These are phyloP conservation scores for Rusavskia elegans DNA, from an alignment of 495 filamentous ascomycete species.

Conservation along the genomic window DNA sequence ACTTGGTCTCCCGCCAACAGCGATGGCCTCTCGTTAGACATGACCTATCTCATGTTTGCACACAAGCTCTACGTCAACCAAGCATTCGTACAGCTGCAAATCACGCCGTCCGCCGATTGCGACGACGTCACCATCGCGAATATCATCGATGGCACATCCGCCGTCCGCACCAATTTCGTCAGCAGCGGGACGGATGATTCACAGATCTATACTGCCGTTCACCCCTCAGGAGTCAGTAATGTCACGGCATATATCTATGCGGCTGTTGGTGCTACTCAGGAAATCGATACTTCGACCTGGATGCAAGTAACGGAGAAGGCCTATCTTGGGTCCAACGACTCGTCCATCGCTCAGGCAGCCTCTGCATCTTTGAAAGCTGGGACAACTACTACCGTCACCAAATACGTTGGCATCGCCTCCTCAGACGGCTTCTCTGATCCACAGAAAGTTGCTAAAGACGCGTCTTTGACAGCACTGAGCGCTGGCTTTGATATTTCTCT, in stretches of 20 bases:
- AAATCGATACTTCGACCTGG: slow-evolving; percentile 31
- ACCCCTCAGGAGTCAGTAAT: slow-evolving; percentile 35
- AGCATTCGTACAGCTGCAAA: slow-evolving; percentile 41
- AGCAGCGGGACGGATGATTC: slow-evolving; percentile 29
- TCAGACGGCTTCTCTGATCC: slow-evolving; percentile 43
- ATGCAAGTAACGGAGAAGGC: slow-evolving; percentile 24
- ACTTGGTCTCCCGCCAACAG: slow-evolving; percentile 43
- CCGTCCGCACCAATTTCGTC: slow-evolving; percentile 40
- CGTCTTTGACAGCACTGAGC: slow-evolving; percentile 23
- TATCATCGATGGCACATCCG: slow-evolving; percentile 40
- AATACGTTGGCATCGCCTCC: slow-evolving; percentile 46
- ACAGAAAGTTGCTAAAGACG: slow-evolving; percentile 30
- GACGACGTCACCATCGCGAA: slow-evolving; percentile 40
- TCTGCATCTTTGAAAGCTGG: slow-evolving; percentile 32
- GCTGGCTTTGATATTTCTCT: slow-evolving; percentile 34
- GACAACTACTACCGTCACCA: slow-evolving; percentile 33
- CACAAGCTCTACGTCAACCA: slow-evolving; percentile 48
- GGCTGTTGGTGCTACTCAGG: slow-evolving; percentile 26
- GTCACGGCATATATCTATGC: slow-evolving; percentile 45
- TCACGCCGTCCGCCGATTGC: slow-evolving; percentile 28
- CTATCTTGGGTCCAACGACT: slow-evolving; percentile 37
- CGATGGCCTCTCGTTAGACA: slow-evolving; percentile 29
- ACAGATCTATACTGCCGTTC: slow-evolving; percentile 41
- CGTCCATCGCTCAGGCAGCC: slow-evolving; percentile 41
- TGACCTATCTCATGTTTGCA: slow-evolving; percentile 43